Evolutionary conservation across 495 filamentous ascomycete species (phyloP).

Genomic region (Aspergillus olivimuriae): DNA sequence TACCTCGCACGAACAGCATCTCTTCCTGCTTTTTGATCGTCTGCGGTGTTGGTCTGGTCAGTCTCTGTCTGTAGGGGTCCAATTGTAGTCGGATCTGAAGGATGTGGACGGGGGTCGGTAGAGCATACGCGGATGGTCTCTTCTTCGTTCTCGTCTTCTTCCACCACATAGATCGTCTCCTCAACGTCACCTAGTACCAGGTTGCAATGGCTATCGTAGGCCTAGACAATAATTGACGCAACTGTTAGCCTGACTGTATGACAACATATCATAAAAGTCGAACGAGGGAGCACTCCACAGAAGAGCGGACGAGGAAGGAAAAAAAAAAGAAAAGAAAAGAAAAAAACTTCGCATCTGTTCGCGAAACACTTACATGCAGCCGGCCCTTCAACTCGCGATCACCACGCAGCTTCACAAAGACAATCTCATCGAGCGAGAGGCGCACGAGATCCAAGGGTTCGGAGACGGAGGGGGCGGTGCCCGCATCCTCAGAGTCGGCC

Average conservation of each 20-base stretch:
- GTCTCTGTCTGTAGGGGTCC: no score
- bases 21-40: slow-evolving; percentile 94
- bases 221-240: no score
- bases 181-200: slow-evolving; percentile 95
- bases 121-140: slow-evolving; percentile 57
- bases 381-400: slow-evolving; percentile 93
- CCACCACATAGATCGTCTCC: slow-evolving; percentile 89
- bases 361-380: slow-evolving; percentile 64
- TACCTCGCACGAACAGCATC: slow-evolving; percentile 99
- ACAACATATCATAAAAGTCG: no score
- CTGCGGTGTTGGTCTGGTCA: no score
- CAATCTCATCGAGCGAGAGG: slow-evolving; percentile 86
- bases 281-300: no score
- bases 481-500: slow-evolving; percentile 66
- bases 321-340: no score
- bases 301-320: no score
- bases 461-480: slow-evolving; percentile 52
- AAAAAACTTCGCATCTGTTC: no score
- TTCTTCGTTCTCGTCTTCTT: slow-evolving; percentile 78
- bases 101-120: background rate
- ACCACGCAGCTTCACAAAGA: slow-evolving; percentile 93
- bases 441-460: slow-evolving; percentile 94
- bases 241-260: no score
- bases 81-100: no score
- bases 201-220: slow-evolving; percentile 98